Base-by-base conservation (phyloP, 768 basidiomycete species). In the Podaxis sp. region DNA sequence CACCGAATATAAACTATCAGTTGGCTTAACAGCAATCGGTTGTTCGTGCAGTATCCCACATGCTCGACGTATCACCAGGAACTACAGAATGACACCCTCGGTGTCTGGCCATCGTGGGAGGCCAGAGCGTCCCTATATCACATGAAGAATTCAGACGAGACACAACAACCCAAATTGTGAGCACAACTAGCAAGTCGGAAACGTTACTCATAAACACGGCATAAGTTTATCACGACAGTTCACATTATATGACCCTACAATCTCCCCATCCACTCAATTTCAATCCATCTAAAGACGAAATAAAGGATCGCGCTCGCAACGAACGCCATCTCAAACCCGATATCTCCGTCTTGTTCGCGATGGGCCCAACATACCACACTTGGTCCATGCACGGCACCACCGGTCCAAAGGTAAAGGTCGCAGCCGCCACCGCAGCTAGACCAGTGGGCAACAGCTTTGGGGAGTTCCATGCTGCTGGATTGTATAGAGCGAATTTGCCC, bases 241-340 rank as follows among this genome's bases (percentile, higher is more conserved):
- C 24, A 49, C 13, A n/a, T 49, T 20, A 11, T 12, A 0, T 12
- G 22, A 49, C 15, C 17, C 54, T 22, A 67, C 26, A 66, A 11
- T 36, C 50, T 63, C 11, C 65, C 65, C 62, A 71, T 64, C 24
- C 76, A 52, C 53, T 70, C 77, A 33, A 80, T 75, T 68, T 87
- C 85, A 30, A 84, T 49, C 65, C 69, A 77, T 60, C 90, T 76
- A 37, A 90, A 77, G 1, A 83, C 83, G 4, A 85, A 17, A 70
- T 91, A 91, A 41, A 87, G 72, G 10, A 89, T 38, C 10, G 70
- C 78, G 6, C 84, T 81, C 2, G 82, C 70, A 0, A 74, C 78
- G 67, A 91, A 87, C 2, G 89, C 88, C 26, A 90, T 72, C 72
- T 91, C 90, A 65, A 93, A 91, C n/a, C 90, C 91, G 60, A 94